Evolutionary conservation across 192 early-diverging fungal species (phyloP).

Genomic region (Geranomyces variabilis): DNA sequence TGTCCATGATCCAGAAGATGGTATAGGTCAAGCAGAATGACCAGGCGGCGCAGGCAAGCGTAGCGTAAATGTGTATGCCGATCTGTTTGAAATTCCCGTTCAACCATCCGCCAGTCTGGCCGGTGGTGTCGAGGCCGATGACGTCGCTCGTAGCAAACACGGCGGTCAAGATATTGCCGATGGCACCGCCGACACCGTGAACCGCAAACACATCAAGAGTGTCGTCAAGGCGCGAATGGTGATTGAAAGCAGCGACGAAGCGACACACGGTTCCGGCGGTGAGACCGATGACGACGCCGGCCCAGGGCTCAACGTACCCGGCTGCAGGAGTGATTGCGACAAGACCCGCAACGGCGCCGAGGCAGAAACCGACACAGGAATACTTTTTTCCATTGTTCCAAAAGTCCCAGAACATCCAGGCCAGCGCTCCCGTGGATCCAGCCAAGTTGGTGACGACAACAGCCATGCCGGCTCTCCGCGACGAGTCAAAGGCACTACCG

Average conservation of each 20-base stretch:
- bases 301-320: constrained; percentile 74
- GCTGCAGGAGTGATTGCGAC: constrained; percentile 87
- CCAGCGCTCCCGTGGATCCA: constrained; percentile 67
- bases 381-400: constrained; percentile 66
- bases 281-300: constrained; percentile 76
- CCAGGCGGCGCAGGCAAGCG: constrained; percentile 71
- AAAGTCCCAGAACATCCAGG: constrained; percentile 77
- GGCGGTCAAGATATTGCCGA: constrained; percentile 84
- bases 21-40: constrained; percentile 76
- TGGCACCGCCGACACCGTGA: constrained; percentile 77
- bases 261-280: constrained; percentile 64
- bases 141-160: constrained; percentile 79
- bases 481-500: constrained; percentile 72
- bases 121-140: constrained; percentile 62
- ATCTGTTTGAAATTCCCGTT: constrained; percentile 84
- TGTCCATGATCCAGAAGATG: constrained; percentile 72
- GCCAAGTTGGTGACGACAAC: constrained; percentile 77
- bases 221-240: constrained; percentile 43
- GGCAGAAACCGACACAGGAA: constrained; percentile 84
- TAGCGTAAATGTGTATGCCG: constrained; percentile 74
- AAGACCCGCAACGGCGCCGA: constrained; percentile 85
- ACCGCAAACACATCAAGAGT: constrained; percentile 81
- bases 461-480: constrained; percentile 73
- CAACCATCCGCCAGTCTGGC: constrained; percentile 73
- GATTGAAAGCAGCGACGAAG: constrained; percentile 65